These are phyloP conservation scores for Exophiala sideris DNA, from an alignment of 2,329 filamentous ascomycete species.

Conservation along the genomic window DNA sequence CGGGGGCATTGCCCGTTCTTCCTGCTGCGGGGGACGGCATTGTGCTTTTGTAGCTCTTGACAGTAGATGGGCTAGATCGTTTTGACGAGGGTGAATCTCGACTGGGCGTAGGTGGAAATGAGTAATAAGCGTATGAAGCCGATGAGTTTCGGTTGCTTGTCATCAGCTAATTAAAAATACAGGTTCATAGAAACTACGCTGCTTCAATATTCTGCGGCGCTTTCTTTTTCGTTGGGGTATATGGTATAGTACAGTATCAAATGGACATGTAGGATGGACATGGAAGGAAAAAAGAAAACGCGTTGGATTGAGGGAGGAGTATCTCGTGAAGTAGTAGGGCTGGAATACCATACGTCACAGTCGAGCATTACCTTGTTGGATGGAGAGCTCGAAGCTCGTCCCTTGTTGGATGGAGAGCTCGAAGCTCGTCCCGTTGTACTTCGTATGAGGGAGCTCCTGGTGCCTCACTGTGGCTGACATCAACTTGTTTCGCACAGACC, in stretches of 20 bases:
- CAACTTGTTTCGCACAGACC: constrained; percentile 12
- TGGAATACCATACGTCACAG: constrained; percentile 17
- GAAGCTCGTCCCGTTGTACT: neutral
- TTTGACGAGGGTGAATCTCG: constrained; percentile 19
- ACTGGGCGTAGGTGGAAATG: constrained; percentile 25
- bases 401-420: constrained; percentile 2
- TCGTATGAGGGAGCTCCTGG: constrained; percentile 4
- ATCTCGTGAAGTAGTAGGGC: constrained; percentile 14
- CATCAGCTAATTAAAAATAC: constrained; percentile 23
- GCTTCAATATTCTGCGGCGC: constrained; percentile 8
- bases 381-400: constrained; percentile 1
- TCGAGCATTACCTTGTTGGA: constrained; percentile 5
- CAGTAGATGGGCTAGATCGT: constrained; percentile 21
- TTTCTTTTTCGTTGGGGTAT: neutral
- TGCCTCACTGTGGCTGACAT: constrained; percentile 26
- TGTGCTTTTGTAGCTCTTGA: constrained; percentile 24
- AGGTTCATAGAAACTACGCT: constrained; percentile 8
- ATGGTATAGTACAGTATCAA: constrained; percentile 10
- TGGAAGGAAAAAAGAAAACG: constrained; percentile 11
- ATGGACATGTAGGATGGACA: constrained; percentile 14
- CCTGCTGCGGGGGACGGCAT: constrained; percentile 30
- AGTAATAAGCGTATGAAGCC: constrained; percentile 30
- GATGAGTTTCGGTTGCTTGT: constrained; percentile 27
- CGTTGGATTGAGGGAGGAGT: constrained; percentile 6
- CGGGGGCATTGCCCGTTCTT: constrained; percentile 23